Evolutionary conservation across 2,329 filamentous ascomycete species (phyloP), one percentile per base, ranked within the genome.

Genomic region (Coniochaeta pulveracea): DNA sequence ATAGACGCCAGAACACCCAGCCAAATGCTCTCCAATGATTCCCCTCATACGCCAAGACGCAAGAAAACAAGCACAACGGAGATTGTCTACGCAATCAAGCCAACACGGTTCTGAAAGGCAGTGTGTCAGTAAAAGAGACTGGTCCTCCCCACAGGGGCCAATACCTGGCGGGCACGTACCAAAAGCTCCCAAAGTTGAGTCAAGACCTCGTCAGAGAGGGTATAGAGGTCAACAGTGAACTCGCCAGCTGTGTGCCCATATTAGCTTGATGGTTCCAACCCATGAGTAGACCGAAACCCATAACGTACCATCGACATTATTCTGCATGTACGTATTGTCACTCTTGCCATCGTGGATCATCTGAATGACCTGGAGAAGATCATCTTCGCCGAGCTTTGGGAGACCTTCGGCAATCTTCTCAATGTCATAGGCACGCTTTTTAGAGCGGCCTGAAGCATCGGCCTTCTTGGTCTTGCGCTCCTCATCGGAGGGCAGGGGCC

Each of bases 271-370:
- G n/a, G n/a, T n/a, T n/a, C n/a, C n/a, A n/a, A n/a, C n/a, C n/a
- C n/a, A n/a, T n/a, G n/a, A n/a, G n/a, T n/a, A n/a, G n/a, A n/a
- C n/a, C n/a, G n/a, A 3, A 18, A 7, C 25, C 27, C n/a, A 27
- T 16, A 34, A 71, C 80, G 63, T 63, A 93, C 85, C 82, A 50
- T 98, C 91, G 37, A 95, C 75, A 57, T 98, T 93, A 48, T 95
- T 96, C 64, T 93, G 88, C 32, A 89, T 93, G 61, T 94, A 96
- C 2, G 89, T 95, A 43, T 94, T 86, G 5, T 85, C 75, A 2
- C 76, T 79, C 68, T 96, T 96, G 63, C 95, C 85, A 61, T 98
- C 91, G 57, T 96, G 91, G 41, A 98, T 89, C 74, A 98, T 80
- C 63, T 96, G 89, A 40, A 98, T 93, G 16, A 96, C 85, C 46